phyloP scores from a whole-genome alignment of 352 stramenopile genomes.

The Thraustotheca clavata region DNA sequence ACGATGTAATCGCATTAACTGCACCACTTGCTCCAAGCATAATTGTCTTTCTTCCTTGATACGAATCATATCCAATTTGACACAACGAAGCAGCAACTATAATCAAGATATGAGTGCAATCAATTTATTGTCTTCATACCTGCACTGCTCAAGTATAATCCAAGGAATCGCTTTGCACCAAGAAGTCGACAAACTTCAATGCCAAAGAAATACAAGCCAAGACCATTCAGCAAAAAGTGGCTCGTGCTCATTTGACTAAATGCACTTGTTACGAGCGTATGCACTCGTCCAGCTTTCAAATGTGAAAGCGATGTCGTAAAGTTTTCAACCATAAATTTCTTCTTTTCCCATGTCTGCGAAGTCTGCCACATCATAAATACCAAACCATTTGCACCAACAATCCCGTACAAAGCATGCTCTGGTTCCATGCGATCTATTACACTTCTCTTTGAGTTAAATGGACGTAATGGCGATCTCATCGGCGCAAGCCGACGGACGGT shows the following conservation, averaged over 20 bases:
- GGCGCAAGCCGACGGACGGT: too few species aligned
- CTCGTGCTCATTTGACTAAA: slow-evolving; percentile 56
- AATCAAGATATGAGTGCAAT: not conserved
- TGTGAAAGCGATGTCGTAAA: slow-evolving; percentile 72
- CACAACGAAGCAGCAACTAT: slow-evolving; percentile 12
- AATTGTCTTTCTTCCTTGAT: slow-evolving; percentile 43
- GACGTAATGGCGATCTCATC: not conserved
- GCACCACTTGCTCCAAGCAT: slow-evolving; percentile 68
- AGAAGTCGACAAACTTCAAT: slow-evolving; percentile 58
- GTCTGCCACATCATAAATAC: slow-evolving; percentile 54
- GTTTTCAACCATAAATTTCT: slow-evolving; percentile 54
- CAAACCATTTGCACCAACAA: slow-evolving; percentile 46
- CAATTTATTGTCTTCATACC: slow-evolving; percentile 35
- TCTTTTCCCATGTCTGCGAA: slow-evolving; percentile 34
- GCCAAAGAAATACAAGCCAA: slow-evolving; percentile 72
- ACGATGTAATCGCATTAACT: slow-evolving; percentile 67
- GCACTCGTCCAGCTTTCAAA: slow-evolving; percentile 46
- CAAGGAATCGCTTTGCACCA: slow-evolving; percentile 54
- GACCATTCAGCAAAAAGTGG: slow-evolving; percentile 62
- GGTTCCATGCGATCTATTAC: slow-evolving; percentile 1
- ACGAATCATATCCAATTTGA: slow-evolving; percentile 45
- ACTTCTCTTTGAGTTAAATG: not conserved
- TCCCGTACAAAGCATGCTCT: slow-evolving; percentile 13
- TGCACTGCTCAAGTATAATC: slow-evolving; percentile 60
- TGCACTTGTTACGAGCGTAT: slow-evolving; percentile 62